Evolutionary conservation across 495 filamentous ascomycete species (phyloP).

Genomic region (Astrothelium macrocarpum): DNA sequence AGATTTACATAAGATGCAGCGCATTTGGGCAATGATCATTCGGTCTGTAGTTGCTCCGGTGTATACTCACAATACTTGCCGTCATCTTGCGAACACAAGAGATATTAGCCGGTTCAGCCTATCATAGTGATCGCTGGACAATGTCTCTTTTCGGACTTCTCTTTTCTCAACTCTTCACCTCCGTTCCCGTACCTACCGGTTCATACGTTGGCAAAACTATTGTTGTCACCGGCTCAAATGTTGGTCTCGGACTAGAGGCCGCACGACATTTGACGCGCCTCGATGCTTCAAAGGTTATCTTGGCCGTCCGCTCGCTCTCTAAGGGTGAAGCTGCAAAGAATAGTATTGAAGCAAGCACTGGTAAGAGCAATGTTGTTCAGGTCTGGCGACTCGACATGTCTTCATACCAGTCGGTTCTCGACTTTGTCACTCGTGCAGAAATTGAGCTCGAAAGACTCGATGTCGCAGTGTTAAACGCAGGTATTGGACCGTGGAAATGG

Average conservation of each 20-base stretch:
- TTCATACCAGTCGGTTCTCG: slow-evolving; percentile 38
- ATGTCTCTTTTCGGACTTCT: no score
- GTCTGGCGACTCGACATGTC: slow-evolving; percentile 48
- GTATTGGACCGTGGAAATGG: slow-evolving; percentile 1
- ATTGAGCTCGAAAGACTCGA: slow-evolving; percentile 33
- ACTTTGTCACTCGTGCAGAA: slow-evolving; percentile 37
- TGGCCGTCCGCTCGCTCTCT: slow-evolving; percentile 18
- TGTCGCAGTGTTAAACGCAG: slow-evolving; percentile 17
- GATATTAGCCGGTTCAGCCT: no score
- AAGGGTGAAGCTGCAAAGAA: slow-evolving; percentile 19
- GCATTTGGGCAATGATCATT: no score
- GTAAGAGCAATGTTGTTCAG: slow-evolving; percentile 36
- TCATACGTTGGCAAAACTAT: slow-evolving; percentile 30
- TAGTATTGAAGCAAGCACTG: slow-evolving; percentile 23
- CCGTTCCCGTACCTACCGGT: slow-evolving; percentile 27
- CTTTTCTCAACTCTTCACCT: slow-evolving; percentile 42
- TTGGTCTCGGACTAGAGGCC: slow-evolving; percentile 23
- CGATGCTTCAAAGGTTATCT: slow-evolving; percentile 16
- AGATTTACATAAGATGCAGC: no score
- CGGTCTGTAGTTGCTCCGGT: no score
- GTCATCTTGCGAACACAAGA: no score
- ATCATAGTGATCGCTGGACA: no score
- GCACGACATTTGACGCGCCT: slow-evolving; percentile 14
- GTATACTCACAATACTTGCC: no score
- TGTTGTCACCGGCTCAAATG: slow-evolving; percentile 31